phyloP scores from a whole-genome alignment of 2,329 filamentous ascomycete species.

The Aspergillus intermedius region DNA sequence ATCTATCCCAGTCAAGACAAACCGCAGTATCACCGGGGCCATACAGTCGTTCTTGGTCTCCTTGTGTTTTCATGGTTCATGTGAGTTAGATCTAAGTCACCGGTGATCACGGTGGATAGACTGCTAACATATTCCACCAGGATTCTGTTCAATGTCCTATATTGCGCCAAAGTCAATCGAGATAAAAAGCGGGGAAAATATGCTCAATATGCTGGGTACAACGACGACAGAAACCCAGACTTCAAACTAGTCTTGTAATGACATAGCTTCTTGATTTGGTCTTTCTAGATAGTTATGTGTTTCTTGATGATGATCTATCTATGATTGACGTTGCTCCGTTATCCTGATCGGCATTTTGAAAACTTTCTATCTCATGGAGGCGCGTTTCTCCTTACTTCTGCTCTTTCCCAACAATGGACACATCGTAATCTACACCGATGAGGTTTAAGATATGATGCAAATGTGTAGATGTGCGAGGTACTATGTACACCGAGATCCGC shows the following conservation, averaged over 20 bases:
- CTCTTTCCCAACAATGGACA: no score
- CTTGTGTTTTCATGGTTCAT: constrained; percentile 58
- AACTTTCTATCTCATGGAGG: no score
- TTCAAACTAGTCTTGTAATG: not conserved
- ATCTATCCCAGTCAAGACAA: constrained; percentile 53
- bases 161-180: constrained; percentile 57
- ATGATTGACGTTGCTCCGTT: no score
- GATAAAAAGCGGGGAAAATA: constrained; percentile 58
- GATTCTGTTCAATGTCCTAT: constrained; percentile 54
- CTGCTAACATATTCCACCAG: constrained; percentile 29
- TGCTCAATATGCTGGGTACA: constrained; percentile 49
- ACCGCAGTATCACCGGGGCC: constrained; percentile 55
- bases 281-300: no score
- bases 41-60: constrained; percentile 55
- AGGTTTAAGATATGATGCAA: no score
- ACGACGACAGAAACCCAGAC: constrained; percentile 57
- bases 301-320: no score
- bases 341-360: no score
- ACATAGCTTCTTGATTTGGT: no score
- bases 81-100: constrained; percentile 42
- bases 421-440: no score
- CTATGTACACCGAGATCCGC: no score
- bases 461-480: no score
- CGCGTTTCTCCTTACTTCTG: no score
- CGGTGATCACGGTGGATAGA: constrained; percentile 4